Evolutionary conservation across 2,329 filamentous ascomycete species (phyloP).

Genomic region (Aspergillus sp.): DNA sequence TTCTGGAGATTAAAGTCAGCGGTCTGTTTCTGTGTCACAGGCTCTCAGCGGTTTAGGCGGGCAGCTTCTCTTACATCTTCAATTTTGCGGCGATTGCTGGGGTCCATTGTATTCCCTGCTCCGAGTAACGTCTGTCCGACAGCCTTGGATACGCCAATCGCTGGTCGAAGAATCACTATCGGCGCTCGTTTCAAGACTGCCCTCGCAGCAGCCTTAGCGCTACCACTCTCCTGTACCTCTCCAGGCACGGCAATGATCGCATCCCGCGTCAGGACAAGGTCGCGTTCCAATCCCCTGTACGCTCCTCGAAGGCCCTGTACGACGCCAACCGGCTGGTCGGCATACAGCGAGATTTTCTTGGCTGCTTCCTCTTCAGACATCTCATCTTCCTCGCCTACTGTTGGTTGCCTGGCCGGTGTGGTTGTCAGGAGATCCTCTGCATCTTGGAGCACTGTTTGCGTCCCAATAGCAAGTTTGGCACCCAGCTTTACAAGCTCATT

Average conservation of each 20-base stretch:
- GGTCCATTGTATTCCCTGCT: slow-evolving; percentile 88
- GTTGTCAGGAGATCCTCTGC: slow-evolving; percentile 73
- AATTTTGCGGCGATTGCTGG: slow-evolving; percentile 73
- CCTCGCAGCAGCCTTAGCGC: slow-evolving; percentile 74
- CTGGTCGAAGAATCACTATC: slow-evolving; percentile 88
- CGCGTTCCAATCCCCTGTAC: slow-evolving; percentile 77
- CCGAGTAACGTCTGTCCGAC: slow-evolving; percentile 88
- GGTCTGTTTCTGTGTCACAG: neutral
- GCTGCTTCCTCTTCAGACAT: slow-evolving; percentile 68
- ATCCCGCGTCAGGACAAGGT: slow-evolving; percentile 82
- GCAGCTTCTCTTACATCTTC: slow-evolving; percentile 74
- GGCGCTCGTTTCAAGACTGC: slow-evolving; percentile 80
- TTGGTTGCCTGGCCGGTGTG: slow-evolving; percentile 31
- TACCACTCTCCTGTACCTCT: slow-evolving; percentile 83
- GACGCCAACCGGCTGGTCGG: slow-evolving; percentile 88
- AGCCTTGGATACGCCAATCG: slow-evolving; percentile 85
- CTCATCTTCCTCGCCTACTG: slow-evolving; percentile 59
- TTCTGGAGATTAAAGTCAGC: slow-evolving; percentile 32
- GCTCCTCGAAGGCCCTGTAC: slow-evolving; percentile 82
- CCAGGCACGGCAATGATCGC: slow-evolving; percentile 93
- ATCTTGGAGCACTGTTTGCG: slow-evolving; percentile 86
- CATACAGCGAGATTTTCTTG: slow-evolving; percentile 85
- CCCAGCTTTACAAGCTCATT: slow-evolving; percentile 92
- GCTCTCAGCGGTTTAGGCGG: neutral
- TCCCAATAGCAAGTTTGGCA: slow-evolving; percentile 90